phyloP scores from a whole-genome alignment of 305 asterid genomes.

The Rubia peregrina region DNA sequence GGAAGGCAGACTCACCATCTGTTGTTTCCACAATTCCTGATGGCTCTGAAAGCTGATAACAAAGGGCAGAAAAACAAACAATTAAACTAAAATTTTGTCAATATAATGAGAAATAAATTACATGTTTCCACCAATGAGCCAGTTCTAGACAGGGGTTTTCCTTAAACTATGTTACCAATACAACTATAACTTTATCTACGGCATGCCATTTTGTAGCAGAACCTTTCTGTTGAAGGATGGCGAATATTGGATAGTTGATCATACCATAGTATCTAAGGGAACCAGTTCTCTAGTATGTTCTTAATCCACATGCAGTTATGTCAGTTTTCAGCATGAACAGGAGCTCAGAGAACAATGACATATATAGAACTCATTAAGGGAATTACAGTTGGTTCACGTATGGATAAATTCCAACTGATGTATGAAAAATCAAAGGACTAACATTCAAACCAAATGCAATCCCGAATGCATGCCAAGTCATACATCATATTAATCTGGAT shows the following conservation, averaged over 20 bases:
- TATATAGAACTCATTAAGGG: neutral
- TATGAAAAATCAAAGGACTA: neutral
- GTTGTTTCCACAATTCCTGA: conserved; percentile 80
- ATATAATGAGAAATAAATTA: neutral
- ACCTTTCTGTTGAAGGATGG: neutral
- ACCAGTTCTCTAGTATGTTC: neutral
- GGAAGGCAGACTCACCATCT: conserved; percentile 46
- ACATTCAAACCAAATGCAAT: neutral
- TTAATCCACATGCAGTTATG: neutral
- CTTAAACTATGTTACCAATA: neutral
- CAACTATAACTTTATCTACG: neutral
- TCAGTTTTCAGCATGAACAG: neutral
- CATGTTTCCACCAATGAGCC: neutral
- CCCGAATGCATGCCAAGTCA: neutral
- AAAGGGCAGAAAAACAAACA: neutral
- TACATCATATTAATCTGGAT: neutral
- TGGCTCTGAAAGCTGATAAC: conserved; percentile 89
- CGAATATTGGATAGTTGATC: neutral
- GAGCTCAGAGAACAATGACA: neutral
- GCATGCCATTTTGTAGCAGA: neutral
- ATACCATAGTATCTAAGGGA: neutral
- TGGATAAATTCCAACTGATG: neutral
- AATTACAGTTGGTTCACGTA: neutral
- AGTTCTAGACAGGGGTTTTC: neutral
- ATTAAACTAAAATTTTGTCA: neutral